Evolutionary conservation across 2,329 filamentous ascomycete species (phyloP), one percentile per base, ranked within the genome.

Genomic region (Fusarium pininemorale): DNA sequence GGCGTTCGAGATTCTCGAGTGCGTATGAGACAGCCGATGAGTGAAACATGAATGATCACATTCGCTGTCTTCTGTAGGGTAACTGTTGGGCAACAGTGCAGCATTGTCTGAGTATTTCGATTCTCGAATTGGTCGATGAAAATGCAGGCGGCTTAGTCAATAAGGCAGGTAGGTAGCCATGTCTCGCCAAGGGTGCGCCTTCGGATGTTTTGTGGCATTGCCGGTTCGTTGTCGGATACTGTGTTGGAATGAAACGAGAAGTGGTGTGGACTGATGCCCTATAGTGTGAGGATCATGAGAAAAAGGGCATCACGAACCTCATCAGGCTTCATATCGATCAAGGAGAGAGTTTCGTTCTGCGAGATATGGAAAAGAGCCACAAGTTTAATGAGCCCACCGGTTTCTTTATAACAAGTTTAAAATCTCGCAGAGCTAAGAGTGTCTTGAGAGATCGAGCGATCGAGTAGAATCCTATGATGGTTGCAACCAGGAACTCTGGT

Each of bases 391-490:
- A 70, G 42, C 51, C 66, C 66, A 28, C 56, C 53, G 47, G 41
- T 53, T 66, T 22, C 60, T 69, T 70, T 70, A 70, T 70, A 55
- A 38, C 16, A 58, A 45, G 30, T 51, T n/a, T 24, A 24, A 48
- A 45, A 41, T 59, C 47, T 50, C 22, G 47, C 42, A 60, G 42
- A 53, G 39, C 37, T n/a, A 42, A 66, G 28, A 59, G 41, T 70
- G 66, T 70, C 67, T 70, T 60, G 59, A 35, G 60, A 55, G 67
- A 70, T 70, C 59, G 66, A 66, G 53, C 41, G 67, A 70, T 70
- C 39, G 47, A 66, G 26, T 16, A 50, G 11, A 39, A 35, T 39
- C n/a, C 13, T 14, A 65, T 65, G 30, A 44, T 59, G 59, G 59
- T 66, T 70, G 67, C 66, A 70, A 70, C 66, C 67, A 41, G 32